Evolutionary conservation across 306 rosid genomes (phyloP).

Genomic region (Cicer pinnatifidum): DNA sequence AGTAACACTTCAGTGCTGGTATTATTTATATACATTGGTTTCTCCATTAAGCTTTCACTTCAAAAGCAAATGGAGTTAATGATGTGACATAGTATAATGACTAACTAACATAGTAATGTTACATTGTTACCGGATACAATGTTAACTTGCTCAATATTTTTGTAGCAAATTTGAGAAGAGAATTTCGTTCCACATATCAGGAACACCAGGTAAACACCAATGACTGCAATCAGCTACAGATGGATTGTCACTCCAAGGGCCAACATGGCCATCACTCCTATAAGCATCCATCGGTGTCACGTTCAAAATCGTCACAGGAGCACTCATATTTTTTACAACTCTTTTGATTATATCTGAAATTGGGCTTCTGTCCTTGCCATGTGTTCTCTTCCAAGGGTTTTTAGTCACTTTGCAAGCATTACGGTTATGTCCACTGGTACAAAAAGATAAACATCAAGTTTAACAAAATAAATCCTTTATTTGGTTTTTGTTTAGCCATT

Average conservation of each 20-base stretch:
- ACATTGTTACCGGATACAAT: slow-evolving; percentile 25
- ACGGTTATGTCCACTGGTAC: slow-evolving; percentile 62
- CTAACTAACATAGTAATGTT: background rate
- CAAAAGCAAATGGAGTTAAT: background rate
- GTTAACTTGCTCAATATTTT: slow-evolving; percentile 36
- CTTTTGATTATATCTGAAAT: slow-evolving; percentile 65
- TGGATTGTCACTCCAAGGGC: slow-evolving; percentile 79
- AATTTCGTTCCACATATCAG: slow-evolving; percentile 97
- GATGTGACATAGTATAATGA: background rate
- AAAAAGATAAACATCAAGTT: slow-evolving; percentile 41
- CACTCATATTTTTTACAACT: slow-evolving; percentile 62
- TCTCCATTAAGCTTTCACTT: background rate
- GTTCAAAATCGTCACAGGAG: slow-evolving; percentile 56
- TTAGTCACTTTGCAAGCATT: slow-evolving; percentile 66
- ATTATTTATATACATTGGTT: background rate
- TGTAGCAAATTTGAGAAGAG: slow-evolving; percentile 62
- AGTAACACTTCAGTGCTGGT: background rate
- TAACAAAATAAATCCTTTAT: background rate
- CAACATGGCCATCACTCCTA: slow-evolving; percentile 86
- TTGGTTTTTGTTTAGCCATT: slow-evolving; percentile 25
- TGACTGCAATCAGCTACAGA: slow-evolving; percentile 92
- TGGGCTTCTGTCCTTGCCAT: slow-evolving; percentile 60
- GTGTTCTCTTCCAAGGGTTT: slow-evolving; percentile 63
- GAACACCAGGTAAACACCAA: slow-evolving; percentile 99
- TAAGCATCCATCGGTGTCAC: slow-evolving; percentile 80